Percentiles rank a stretch among this genome's conserved stretches.
phyloP scores from a whole-genome alignment of 1,139 yeast genomes.

The Pichia sp. region DNA sequence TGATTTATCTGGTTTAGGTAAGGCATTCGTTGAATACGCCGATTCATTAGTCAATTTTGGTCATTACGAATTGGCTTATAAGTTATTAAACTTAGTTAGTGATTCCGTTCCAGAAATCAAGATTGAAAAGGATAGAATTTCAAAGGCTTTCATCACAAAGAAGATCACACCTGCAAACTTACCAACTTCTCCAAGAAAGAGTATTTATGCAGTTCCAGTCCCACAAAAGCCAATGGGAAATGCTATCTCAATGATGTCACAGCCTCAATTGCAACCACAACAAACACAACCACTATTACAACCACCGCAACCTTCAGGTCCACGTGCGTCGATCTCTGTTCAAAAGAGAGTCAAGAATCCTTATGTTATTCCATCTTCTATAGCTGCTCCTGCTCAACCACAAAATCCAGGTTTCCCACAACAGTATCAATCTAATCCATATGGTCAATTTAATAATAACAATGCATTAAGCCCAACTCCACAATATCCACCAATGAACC shows the following conservation, averaged over 20 bases:
- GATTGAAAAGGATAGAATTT: constrained; percentile 75
- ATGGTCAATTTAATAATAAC: constrained; percentile 6
- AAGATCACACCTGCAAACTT: constrained; percentile 15
- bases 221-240: not conserved
- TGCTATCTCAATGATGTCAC: not conserved
- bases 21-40: constrained; percentile 73
- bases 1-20: constrained; percentile 52
- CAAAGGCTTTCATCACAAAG: constrained; percentile 47
- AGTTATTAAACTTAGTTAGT: constrained; percentile 70
- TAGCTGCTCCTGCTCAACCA: constrained; percentile 10
- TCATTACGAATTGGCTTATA: constrained; percentile 76
- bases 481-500: not conserved
- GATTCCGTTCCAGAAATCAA: constrained; percentile 55
- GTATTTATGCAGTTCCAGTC: constrained; percentile 15
- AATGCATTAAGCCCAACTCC: not conserved
- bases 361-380: constrained; percentile 13
- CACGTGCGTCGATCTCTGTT: not conserved
- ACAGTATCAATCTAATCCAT: constrained; percentile 11
- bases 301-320: not conserved
- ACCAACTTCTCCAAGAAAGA: no score
- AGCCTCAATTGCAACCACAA: not conserved
- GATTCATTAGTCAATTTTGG: constrained; percentile 81
- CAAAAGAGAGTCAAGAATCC: constrained; percentile 11
- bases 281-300: not conserved
- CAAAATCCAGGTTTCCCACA: constrained; percentile 6